Evolutionary conservation across 768 basidiomycete genomes (phyloP), one percentile per base, ranked within the genome.

Genomic region (Fistulinella prunicolor): DNA sequence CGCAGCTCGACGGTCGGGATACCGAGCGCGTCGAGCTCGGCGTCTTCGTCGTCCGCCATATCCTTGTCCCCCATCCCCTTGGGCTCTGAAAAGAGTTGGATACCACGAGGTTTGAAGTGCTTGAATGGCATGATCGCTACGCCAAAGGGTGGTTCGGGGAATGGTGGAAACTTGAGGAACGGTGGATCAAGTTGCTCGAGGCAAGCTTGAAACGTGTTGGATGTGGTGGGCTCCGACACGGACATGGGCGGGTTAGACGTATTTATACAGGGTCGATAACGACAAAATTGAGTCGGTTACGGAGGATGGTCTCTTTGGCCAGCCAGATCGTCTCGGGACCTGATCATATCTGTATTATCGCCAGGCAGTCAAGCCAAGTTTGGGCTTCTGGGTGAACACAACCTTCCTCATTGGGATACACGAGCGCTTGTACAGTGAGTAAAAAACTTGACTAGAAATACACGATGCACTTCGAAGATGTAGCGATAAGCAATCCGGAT

Each of bases 11-110:
- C 68, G 12, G 89, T 90, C 0, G 82, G 81, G 44, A 89, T 78
- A 9, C 84, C 86, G 1, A 78, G 61, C 0, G 76, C 79, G 59
- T 92, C 89, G 42, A 79, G 66, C 65, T 91, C 87, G 26, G 68
- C 62, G n/a, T 75, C 79, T 9, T 75, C 71, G 4, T 64, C 65
- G 1, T 64, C 60, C 5, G 53, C 57, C 1, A 46, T 58, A 32
- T 47, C 66, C 32, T 9, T 4, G 16, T 71, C 73, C 17, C 69
- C 69, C 1, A 43, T 44, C 2, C 44, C 56, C 21, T 56, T 70
- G n/a, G 61, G 54, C 30, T 73, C 73, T n/a, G 69, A 62, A 46
- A 74, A 73, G 47, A 80, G 70, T 49, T 74, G 72, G 53, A 86
- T 83, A 8, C 85, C 85, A 38, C 61, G 58, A 6, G 82, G 77